Evolutionary conservation across 108 stramenopile species (phyloP).

Genomic region (Schizochytrium sp.): DNA sequence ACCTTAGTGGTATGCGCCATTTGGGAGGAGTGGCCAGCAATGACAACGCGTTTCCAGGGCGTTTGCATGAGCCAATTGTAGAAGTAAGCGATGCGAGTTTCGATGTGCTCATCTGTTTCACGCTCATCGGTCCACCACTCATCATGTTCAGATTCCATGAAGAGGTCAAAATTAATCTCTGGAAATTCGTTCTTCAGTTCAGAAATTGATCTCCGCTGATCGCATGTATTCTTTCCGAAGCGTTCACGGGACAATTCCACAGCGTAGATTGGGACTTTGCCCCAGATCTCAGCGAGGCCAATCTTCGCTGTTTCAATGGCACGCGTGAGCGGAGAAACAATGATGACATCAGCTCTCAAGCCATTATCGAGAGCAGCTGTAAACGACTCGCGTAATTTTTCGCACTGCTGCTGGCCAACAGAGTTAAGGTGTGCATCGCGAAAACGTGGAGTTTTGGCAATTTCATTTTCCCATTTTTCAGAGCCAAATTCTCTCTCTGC

Average conservation of each 20-base stretch:
- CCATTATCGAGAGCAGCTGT: neutral
- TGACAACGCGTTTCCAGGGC: conserved; percentile 26
- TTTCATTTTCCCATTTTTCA: conserved; percentile 49
- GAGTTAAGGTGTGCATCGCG: conserved; percentile 26
- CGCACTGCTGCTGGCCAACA: conserved; percentile 16
- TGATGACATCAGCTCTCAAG: conserved; percentile 35
- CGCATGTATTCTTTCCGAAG: conserved; percentile 56
- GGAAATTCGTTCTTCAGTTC: conserved; percentile 35
- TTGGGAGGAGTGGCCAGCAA: conserved; percentile 23
- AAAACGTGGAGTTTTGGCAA: neutral
- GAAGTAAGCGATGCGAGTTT: conserved; percentile 51
- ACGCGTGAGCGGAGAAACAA: conserved; percentile 42
- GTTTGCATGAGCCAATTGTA: conserved; percentile 53
- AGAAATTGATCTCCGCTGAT: conserved; percentile 23
- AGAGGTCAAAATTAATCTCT: conserved; percentile 57
- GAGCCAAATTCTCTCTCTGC: conserved; percentile 47
- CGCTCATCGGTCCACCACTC: conserved; percentile 7
- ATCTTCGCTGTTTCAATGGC: conserved; percentile 48
- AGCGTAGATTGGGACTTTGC: conserved; percentile 39
- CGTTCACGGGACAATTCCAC: conserved; percentile 57
- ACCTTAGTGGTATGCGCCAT: conserved; percentile 38
- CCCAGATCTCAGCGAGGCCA: conserved; percentile 14
- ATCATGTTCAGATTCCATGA: conserved; percentile 44
- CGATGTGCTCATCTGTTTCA: conserved; percentile 35
- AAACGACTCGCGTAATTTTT: neutral